Evolutionary conservation across 805 yeast species (phyloP).

Genomic region (Candida manassasensis): DNA sequence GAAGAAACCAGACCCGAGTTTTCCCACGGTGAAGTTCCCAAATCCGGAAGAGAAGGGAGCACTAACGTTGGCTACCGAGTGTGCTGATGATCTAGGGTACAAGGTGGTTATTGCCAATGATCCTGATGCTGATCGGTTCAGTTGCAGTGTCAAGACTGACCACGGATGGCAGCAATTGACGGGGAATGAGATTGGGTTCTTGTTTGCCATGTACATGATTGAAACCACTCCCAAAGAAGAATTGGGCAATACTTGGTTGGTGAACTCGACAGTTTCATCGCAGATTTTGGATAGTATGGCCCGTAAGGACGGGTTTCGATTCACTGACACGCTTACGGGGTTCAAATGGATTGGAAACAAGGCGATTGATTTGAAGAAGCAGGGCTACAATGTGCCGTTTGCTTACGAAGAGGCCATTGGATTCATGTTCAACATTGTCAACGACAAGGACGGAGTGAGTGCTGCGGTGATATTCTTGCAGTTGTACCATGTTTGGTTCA

Average conservation of each 20-base stretch:
- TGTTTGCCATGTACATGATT: constrained; percentile 68
- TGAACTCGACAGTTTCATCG: constrained; percentile 91
- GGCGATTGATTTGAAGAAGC: constrained; percentile 62
- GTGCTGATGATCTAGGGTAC: constrained; percentile 50
- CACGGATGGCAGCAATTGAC: constrained; percentile 72
- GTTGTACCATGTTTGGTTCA: constrained; percentile 53
- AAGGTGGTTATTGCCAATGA: constrained; percentile 79
- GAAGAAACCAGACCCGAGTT: constrained; percentile 72
- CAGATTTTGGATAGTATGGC: constrained; percentile 75
- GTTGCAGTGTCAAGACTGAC: constrained; percentile 58
- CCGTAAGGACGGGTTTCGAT: constrained; percentile 50
- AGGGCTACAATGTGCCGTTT: constrained; percentile 74
- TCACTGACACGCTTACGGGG: constrained; percentile 85
- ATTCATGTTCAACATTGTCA: constrained; percentile 77
- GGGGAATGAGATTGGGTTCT: constrained; percentile 86
- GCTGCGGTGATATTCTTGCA: constrained; percentile 77
- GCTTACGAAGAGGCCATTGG: constrained; percentile 97
- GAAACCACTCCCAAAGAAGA: constrained; percentile 26
- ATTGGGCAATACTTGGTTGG: constrained; percentile 43
- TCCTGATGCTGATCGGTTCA: constrained; percentile 95
- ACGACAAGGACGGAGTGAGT: constrained; percentile 90
- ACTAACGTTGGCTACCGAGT: constrained; percentile 58
- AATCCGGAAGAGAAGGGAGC: constrained; percentile 97
- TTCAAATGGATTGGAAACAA: constrained; percentile 96
- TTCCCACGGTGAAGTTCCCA: constrained; percentile 84